These are phyloP conservation scores for Brassica carinata DNA, from an alignment of 345 rosid genomes.

Conservation along the genomic window DNA sequence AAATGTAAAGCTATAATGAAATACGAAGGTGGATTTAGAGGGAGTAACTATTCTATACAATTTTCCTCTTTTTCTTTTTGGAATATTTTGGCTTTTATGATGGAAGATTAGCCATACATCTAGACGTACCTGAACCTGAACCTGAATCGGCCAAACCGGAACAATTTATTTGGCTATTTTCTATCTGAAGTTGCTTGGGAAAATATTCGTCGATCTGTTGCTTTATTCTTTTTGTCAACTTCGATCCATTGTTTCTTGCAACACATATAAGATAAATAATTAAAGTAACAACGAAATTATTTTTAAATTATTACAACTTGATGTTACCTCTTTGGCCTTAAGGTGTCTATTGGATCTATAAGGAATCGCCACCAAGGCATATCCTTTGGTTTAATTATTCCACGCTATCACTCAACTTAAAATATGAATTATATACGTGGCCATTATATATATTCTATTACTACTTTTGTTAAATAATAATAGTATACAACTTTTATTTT, in stretches of 20 bases:
- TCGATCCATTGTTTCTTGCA: constrained; percentile 19
- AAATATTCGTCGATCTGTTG: constrained; percentile 23
- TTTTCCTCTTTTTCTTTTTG: neutral
- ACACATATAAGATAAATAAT: neutral
- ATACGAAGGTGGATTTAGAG: neutral
- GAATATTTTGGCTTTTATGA: neutral
- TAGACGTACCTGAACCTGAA: constrained; percentile 3
- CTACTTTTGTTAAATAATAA: constrained; percentile 8
- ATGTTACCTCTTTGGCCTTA: constrained; percentile 6
- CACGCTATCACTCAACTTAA: constrained; percentile 39
- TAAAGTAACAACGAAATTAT: neutral
- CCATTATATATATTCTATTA: constrained; percentile 25
- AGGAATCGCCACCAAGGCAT: constrained; percentile 50
- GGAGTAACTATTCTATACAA: neutral
- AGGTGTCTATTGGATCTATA: constrained; percentile 32
- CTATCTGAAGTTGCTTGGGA: constrained; percentile 11
- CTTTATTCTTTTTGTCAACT: constrained; percentile 22
- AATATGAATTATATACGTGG: constrained; percentile 37
- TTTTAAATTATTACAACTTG: constrained; percentile 20
- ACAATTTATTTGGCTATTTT: constrained; percentile 11
- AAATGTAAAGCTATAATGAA: neutral
- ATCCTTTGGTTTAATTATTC: constrained; percentile 35
- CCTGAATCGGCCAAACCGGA: constrained; percentile 16
- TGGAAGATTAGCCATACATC: neutral
- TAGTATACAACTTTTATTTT: neutral